Base-by-base conservation (phyloP, 2,329 filamentous ascomycete genomes). In the Beauveria varroae region DNA sequence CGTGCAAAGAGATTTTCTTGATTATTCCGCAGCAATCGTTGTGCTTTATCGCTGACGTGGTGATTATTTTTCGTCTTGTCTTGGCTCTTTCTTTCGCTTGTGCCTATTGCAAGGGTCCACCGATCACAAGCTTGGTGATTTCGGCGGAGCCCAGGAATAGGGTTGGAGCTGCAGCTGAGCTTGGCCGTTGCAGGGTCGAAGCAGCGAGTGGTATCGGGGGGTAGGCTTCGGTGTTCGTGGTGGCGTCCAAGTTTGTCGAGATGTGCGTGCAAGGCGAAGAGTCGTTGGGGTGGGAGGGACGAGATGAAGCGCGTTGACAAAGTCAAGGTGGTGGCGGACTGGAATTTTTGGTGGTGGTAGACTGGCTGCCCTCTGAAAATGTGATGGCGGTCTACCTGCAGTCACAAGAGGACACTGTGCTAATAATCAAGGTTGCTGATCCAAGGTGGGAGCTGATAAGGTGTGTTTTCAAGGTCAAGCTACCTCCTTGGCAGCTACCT, bases 51-150 rank as follows among this genome's bases (percentile, higher is more conserved):
- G 44, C 44, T 16, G 30, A 18, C 12, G 16, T 14, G 10, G 16
- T 26, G 10, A 5, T 18, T 44, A 37, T 37, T n/a, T 57, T 34
- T 22, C 14, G 6, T n/a, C 30, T 14, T 12, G 22, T 55, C 14
- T 22, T 12, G 12, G 16, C 18, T 44, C 49, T 54, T 56, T 46
- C 40, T 56, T 44, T 57, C n/a, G 54, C 53, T 61, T 46, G 57
- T 59, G 51, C 30, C 44, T 49, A 51, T 51, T 51, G 43, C 37
- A 54, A 51, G 56, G 57, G 57, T 59, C 57, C 57, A 52, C 56
- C 56, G 56, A 51, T 59, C 57, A 59, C 57, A 59, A 59, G 57
- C 57, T 59, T 59, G 57, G 26, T 18, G 5, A 20, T 43, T 50
- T 51, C 18, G 50, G 50, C 51, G 50, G 50, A 61, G 58, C 49